Percentiles rank a stretch among this genome's conserved stretches.
Evolutionary conservation across 1,139 yeast species (phyloP).

Genomic region (Yamadazyma trypodendri): DNA sequence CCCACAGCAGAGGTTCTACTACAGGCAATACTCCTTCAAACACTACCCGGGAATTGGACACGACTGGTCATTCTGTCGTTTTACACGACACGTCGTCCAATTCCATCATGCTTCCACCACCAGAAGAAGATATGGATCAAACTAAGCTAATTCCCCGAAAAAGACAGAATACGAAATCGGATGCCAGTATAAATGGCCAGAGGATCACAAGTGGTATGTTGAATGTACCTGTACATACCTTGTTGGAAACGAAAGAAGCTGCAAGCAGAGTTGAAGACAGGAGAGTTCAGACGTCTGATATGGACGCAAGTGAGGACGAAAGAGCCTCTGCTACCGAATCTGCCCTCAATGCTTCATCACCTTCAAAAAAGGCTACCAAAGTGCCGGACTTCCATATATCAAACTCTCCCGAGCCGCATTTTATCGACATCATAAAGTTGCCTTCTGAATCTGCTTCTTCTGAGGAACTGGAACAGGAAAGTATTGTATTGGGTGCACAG

Average conservation of each 20-base stretch:
- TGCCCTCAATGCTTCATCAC: constrained; percentile 1
- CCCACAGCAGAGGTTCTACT: not conserved
- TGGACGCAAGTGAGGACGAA: constrained; percentile 8
- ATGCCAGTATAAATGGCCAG: constrained; percentile 9
- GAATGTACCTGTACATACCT: constrained; percentile 28
- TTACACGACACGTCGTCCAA: constrained; percentile 21
- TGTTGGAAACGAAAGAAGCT: constrained; percentile 22
- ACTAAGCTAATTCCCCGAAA: constrained; percentile 29
- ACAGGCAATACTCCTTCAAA: not conserved
- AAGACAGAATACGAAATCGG: constrained; percentile 11
- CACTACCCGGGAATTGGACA: constrained; percentile 7
- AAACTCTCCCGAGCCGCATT: no score
- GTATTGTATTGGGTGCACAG: not conserved
- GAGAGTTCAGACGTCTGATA: constrained; percentile 7
- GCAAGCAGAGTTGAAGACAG: constrained; percentile 8
- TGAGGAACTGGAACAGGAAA: no score
- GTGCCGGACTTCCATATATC: no score
- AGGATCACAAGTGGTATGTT: constrained; percentile 74
- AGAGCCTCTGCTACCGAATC: not conserved
- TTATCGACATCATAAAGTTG: no score
- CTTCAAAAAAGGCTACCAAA: constrained; percentile 1
- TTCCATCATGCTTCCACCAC: constrained; percentile 30
- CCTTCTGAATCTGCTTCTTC: not conserved
- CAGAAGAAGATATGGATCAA: constrained; percentile 18
- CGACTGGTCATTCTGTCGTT: constrained; percentile 21